Base-by-base conservation (phyloP, 495 filamentous ascomycete species). In the Aspergillus cristatus region DNA sequence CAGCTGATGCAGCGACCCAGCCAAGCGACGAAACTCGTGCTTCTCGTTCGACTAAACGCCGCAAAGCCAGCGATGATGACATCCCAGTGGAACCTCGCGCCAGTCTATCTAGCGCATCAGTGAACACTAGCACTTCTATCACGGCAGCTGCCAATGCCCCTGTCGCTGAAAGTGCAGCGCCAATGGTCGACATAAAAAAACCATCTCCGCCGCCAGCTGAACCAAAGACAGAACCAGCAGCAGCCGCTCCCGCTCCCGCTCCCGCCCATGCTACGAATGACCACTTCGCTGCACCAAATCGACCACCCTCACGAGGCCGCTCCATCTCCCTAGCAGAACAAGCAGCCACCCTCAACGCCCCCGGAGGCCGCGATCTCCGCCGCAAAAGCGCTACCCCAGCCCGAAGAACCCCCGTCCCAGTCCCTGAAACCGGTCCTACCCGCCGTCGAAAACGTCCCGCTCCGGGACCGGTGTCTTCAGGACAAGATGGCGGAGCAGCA, bases 401-500 rank as follows among this genome's bases (percentile, higher is more conserved):
- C 4, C 60, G 65, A 17, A 70, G 70, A 42, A 75, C 71, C 2
- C 74, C 74, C 1, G 63, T 67, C 18, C 68, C 67, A n/a, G 65
- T 76, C 17, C 47, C 58, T 12, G 62, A 68, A 8, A 68, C 67
- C 18, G 71, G 60, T 11, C 67, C 59, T 34, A 56, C 43, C 45
- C 68, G 71, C 48, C 71, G 60, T 47, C 72, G 60, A 28, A 88
- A 82, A 58, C 79, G 83, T 22, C 84, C 82, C 16, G 83, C 83
- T 10, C 86, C 85, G 7, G 88, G 82, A 17, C 72, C 79, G 25
- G 75, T 91, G n/a, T 66, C 63, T 20, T 74, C 75, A 12, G 78
- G 74, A 14, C 76, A 76, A 40, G 78, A 83, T 46, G 84, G 82
- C 36, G 82, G 82, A 58, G 76, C 71, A 43, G 80, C 79, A 53